Conservation (phyloP, 225 moss, liverwort and hornwort species). For the Marchantia paleacea region DNA sequence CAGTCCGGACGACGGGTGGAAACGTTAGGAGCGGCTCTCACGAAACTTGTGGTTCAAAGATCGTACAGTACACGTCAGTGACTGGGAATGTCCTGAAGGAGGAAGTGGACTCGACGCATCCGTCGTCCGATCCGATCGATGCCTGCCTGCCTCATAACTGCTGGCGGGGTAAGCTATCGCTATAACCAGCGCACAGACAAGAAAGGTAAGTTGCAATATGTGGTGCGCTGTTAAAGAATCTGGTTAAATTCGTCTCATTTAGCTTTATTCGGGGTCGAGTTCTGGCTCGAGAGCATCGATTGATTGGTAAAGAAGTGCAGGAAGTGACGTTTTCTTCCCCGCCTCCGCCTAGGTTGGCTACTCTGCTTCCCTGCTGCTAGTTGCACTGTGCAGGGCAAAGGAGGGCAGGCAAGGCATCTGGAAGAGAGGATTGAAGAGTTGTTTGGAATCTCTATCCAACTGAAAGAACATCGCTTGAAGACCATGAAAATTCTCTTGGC, state of each 20-base stretch:
- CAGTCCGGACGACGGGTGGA: not conserved
- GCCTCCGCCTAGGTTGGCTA: not conserved
- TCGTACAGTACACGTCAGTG: not conserved
- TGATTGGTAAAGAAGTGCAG: not conserved
- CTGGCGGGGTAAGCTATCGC: not conserved
- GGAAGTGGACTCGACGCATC: not conserved
- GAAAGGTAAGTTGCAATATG: not conserved
- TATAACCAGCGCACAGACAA: not conserved
- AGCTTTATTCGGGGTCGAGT: not conserved
- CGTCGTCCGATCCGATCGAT: too few relatives aligned
- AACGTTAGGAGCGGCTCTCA: not conserved
- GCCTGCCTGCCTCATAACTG: not conserved
- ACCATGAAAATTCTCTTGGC: not conserved
- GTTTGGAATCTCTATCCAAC: constrained; percentile 9
- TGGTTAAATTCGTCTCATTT: not conserved
- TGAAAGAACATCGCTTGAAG: not conserved
- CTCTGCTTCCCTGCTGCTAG: not conserved
- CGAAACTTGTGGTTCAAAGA: not conserved
- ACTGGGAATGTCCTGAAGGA: constrained; percentile 1
- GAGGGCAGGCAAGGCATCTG: not conserved
- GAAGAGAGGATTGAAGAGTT: not conserved
- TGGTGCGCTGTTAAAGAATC: not conserved
- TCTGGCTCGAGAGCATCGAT: not conserved
- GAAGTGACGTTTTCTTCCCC: not conserved
- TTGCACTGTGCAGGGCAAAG: not conserved